Conservation (phyloP, 208 protist species). For the Leishmania gerbilli region DNA sequence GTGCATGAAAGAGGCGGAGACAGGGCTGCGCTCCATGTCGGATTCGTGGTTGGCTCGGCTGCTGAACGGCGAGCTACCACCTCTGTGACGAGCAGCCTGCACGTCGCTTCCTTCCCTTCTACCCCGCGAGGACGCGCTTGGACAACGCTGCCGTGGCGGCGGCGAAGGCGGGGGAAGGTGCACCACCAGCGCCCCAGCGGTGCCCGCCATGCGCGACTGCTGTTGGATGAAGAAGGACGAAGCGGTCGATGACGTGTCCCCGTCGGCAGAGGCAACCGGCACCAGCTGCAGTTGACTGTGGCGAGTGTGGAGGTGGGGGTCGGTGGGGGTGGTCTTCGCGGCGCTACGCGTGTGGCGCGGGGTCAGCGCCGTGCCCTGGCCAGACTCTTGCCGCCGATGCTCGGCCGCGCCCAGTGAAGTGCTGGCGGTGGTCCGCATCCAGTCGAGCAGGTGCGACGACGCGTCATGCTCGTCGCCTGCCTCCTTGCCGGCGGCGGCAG, state of each 20-base stretch:
- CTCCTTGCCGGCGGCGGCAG: not conserved
- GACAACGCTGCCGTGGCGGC: constrained; percentile 12
- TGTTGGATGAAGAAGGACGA: constrained; percentile 27
- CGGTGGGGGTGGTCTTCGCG: not conserved
- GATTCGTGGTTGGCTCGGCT: not conserved
- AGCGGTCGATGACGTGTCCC: constrained; percentile 24
- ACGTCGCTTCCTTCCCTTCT: not conserved
- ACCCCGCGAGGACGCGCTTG: constrained; percentile 9
- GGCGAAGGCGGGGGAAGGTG: constrained; percentile 36
- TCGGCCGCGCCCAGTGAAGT: constrained; percentile 10
- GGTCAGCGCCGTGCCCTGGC: not conserved
- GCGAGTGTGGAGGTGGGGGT: not conserved
- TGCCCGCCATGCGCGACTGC: constrained; percentile 9
- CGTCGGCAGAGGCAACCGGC: constrained; percentile 12
- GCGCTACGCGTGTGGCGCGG: not conserved
- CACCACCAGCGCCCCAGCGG: constrained; percentile 18
- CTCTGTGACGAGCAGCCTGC: not conserved
- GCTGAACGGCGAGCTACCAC: constrained; percentile 1
- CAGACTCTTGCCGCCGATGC: constrained; percentile 8
- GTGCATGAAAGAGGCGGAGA: constrained; percentile 25
- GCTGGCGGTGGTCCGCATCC: constrained; percentile 25
- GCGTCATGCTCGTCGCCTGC: not conserved
- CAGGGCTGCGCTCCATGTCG: constrained; percentile 8
- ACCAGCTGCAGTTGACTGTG: constrained; percentile 25
- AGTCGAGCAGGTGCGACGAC: constrained; percentile 20